Base-by-base conservation (phyloP, 2,329 filamentous ascomycete genomes). In the Leptoxyphium fumago region DNA sequence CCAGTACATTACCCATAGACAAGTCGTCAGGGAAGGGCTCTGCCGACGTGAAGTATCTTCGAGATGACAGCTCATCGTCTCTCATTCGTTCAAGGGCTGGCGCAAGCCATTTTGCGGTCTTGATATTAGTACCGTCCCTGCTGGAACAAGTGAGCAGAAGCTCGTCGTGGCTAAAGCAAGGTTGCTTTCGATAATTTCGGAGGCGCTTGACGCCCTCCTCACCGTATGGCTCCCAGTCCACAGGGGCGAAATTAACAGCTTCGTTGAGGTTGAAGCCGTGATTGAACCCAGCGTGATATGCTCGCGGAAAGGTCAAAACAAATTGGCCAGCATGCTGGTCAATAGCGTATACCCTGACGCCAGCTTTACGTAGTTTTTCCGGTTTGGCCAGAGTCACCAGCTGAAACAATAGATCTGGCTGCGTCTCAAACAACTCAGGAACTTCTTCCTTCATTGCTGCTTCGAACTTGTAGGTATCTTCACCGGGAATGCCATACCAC, bases 211-310 rank as follows among this genome's bases (percentile, higher is more conserved):
- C 88, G 1, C 91, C 88, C 26, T 80, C 74, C 44, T 89, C 79
- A 2, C 91, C 91, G 58, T 80, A 93, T 0, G 87, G 86, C 57
- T 98, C 91, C 91, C 91, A 98, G 55, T 98, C 91, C 26, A 71
- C 73, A 0, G 91, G 91, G 0, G 91, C 91, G 64, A 98, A 98
- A 60, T 98, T 98, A 53, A 98, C 91, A 5, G 91, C 91, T 62
- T 98, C 91, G 54, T 98, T 98, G 64, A 95, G 94, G 60, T 98
- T 98, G 69, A 98, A 98, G 2, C 70, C 91, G 55, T 98, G 91
- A 56, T 98, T 98, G 67, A 98, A 98, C 0, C 91, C 91, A 5
- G 91, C 89, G 60, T 98, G 91, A 55, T 96, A 98, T 0, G 91
- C 91, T 60, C 94, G 84, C 0, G 91, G 91, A 55, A 95, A 98